These are phyloP conservation scores for Alternaria novae-zelandiae DNA, from an alignment of 2,329 filamentous ascomycete species.

Conservation along the genomic window DNA sequence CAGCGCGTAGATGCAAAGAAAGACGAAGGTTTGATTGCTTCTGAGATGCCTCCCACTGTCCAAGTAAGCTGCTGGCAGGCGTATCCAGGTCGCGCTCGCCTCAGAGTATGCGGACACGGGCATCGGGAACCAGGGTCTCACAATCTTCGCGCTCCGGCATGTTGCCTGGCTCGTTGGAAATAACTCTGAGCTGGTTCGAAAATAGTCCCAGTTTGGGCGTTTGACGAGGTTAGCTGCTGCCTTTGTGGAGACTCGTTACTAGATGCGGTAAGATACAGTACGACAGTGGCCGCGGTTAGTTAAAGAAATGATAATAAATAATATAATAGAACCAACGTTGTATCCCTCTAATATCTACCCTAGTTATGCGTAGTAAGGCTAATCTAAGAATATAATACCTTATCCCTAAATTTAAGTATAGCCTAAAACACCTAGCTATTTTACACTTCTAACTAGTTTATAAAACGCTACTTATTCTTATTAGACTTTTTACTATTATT, in stretches of 20 bases:
- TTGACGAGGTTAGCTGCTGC: constrained; percentile 1
- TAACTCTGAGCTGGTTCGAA: not conserved
- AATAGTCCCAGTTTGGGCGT: not conserved
- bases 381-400: no score
- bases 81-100: constrained; percentile 1
- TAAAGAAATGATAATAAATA: no score
- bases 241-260: not conserved
- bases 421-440: no score
- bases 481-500: no score
- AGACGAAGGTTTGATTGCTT: constrained; percentile 7
- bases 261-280: not conserved
- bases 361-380: no score
- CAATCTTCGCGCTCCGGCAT: not conserved
- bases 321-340: no score
- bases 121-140: not conserved
- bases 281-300: constrained; percentile 6
- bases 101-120: not conserved
- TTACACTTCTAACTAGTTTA: no score
- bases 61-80: not conserved
- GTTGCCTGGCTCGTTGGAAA: not conserved
- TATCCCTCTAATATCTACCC: no score
- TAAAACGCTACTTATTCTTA: no score
- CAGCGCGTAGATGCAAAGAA: constrained; percentile 3
- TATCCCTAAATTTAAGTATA: no score
- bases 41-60: constrained; percentile 8